Evolutionary conservation across 1,284 basidiomycete species (phyloP).

Genomic region (Pseudozyma sp.): DNA sequence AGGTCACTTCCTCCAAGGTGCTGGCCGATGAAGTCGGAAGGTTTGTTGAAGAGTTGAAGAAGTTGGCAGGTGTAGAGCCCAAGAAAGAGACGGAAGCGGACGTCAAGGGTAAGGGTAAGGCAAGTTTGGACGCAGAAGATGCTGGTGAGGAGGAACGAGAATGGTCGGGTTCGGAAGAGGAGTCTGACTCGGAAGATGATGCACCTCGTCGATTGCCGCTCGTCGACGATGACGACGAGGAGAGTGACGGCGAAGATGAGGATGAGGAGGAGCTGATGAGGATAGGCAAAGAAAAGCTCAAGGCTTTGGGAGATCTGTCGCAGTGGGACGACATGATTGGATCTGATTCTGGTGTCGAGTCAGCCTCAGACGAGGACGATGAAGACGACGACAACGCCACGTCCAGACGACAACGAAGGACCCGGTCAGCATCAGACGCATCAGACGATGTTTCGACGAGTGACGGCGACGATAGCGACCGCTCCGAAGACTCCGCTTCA

Average conservation of each 20-base stretch:
- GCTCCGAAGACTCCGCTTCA: slow-evolving; percentile 53
- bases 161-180: slow-evolving; percentile 56
- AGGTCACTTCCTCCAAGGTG: slow-evolving; percentile 80
- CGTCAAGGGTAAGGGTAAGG: slow-evolving; percentile 30
- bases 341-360: slow-evolving; percentile 38
- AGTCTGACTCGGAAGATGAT: slow-evolving; percentile 26
- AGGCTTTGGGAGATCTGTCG: slow-evolving; percentile 45
- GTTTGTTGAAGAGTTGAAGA: slow-evolving; percentile 72
- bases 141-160: slow-evolving; percentile 24
- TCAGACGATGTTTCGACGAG: slow-evolving; percentile 17
- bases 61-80: slow-evolving; percentile 29
- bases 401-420: slow-evolving; percentile 1
- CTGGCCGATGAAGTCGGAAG: slow-evolving; percentile 76
- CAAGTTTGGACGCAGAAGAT: slow-evolving; percentile 32
- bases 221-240: slow-evolving; percentile 16
- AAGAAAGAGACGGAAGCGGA: slow-evolving; percentile 9
- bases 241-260: slow-evolving; percentile 9
- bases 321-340: slow-evolving; percentile 52
- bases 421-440: not conserved
- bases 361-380: slow-evolving; percentile 49
- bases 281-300: slow-evolving; percentile 41
- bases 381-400: slow-evolving; percentile 62
- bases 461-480: slow-evolving; percentile 50
- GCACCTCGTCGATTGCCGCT: slow-evolving; percentile 2
- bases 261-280: slow-evolving; percentile 40